Evolutionary conservation across 2,329 filamentous ascomycete genomes (phyloP), one percentile per base, ranked within the genome.

Genomic region (Colletotrichum coccodes): DNA sequence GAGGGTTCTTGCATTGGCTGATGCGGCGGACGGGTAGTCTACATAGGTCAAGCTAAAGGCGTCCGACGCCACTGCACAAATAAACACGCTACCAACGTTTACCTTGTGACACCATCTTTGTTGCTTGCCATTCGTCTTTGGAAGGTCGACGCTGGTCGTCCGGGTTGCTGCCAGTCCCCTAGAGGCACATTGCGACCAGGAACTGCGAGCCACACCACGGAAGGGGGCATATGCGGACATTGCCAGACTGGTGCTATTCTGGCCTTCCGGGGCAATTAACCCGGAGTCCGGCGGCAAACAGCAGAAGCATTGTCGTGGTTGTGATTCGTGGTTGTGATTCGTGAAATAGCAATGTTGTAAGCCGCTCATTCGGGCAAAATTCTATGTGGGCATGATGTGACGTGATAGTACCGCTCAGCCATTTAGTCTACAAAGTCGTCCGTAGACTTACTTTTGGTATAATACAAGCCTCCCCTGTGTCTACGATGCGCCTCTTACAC

Each of bases 61-160:
- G 66, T 44, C 34, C 44, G 61, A 66, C 54, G 61, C 66, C 56
- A 42, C 65, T 60, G 56, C 66, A 66, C 61, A 69, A 69, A 66
- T 50, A 23, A 50, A 69, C 23, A 60, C 38, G 32, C 11, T 30
- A 36, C 16, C 53, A 64, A 40, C 44, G 36, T 26, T 18, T 30
- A 16, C 6, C 16, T 23, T 3, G 38, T n/a, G n/a, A n/a, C n/a
- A n/a, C n/a, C n/a, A n/a, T n/a, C n/a, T n/a, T n/a, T n/a, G n/a
- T n/a, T n/a, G n/a, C n/a, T n/a, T n/a, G n/a, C n/a, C n/a, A n/a
- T 16, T 28, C 11, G 38, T 21, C 26, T 58, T 44, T n/a, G n/a
- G n/a, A n/a, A n/a, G n/a, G n/a, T n/a, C n/a, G n/a, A n/a, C n/a
- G n/a, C n/a, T n/a, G n/a, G n/a, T n/a, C n/a, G n/a, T n/a, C n/a